Evolutionary conservation across 176 grass and related monocot species (phyloP).

Genomic region (Carex kokanica): DNA sequence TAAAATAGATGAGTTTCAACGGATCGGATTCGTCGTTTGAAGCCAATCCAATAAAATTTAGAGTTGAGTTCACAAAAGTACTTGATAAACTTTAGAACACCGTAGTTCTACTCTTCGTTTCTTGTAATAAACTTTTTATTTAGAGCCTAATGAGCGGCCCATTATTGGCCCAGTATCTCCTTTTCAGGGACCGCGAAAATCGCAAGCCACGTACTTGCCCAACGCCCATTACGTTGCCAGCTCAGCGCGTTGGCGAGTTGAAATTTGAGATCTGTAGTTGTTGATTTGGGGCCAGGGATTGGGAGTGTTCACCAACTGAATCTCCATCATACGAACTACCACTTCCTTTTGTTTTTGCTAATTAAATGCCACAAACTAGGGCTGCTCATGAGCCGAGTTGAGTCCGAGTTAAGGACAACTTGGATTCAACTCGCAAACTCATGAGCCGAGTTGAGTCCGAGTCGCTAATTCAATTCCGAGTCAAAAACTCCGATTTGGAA

Average conservation of each 20-base stretch:
- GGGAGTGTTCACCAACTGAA: conserved; percentile 1
- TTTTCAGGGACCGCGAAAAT: background rate
- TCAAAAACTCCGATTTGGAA: too few relatives aligned
- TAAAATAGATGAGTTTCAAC: too few relatives aligned
- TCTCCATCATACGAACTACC: background rate
- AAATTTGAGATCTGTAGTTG: background rate
- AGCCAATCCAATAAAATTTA: too few relatives aligned
- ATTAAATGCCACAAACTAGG: background rate
- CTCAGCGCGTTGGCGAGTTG: background rate
- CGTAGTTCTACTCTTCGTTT: background rate
- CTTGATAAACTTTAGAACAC: too few relatives aligned
- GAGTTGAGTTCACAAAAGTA: too few relatives aligned
- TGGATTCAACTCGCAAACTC: too few relatives aligned
- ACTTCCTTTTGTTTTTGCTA: background rate
- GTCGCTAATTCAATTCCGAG: too few relatives aligned
- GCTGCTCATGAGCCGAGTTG: too few relatives aligned
- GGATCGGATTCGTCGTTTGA: too few relatives aligned
- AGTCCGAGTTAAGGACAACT: too few relatives aligned
- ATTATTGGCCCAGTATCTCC: background rate
- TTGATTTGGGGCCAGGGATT: conserved; percentile 1
- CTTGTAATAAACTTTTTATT: background rate
- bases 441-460: too few relatives aligned
- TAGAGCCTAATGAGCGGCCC: background rate
- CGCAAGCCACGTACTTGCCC: background rate
- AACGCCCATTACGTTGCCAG: background rate